Evolutionary conservation across 495 filamentous ascomycete species (phyloP).

Genomic region (Podospora fimiseda): DNA sequence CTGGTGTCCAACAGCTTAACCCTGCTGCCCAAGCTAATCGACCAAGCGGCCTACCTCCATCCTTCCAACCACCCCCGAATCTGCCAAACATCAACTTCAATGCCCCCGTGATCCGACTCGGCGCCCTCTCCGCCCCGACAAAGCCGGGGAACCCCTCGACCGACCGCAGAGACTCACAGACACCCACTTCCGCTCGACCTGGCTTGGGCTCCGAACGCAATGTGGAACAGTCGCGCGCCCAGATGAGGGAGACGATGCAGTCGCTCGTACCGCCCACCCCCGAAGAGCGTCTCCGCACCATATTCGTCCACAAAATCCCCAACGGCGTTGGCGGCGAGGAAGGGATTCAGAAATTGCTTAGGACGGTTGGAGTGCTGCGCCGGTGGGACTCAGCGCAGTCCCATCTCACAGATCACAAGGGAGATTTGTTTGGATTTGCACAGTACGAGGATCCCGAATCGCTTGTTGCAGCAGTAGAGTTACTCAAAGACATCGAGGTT

Average conservation of each 20-base stretch:
- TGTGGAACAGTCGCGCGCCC: constrained; percentile 61
- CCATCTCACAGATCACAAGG: constrained; percentile 74
- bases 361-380: constrained; percentile 67
- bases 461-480: constrained; percentile 77
- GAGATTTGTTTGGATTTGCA: constrained; percentile 88
- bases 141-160: constrained; percentile 52
- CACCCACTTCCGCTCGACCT: constrained; percentile 43
- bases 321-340: constrained; percentile 71
- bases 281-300: constrained; percentile 84
- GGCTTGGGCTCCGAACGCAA: constrained; percentile 62
- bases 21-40: constrained; percentile 59
- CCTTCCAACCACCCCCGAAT: constrained; percentile 85
- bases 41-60: constrained; percentile 70
- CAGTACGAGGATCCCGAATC: constrained; percentile 93
- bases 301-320: constrained; percentile 84
- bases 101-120: constrained; percentile 91
- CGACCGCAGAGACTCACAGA: constrained; percentile 35
- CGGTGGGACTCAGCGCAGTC: constrained; percentile 62
- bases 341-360: constrained; percentile 73
- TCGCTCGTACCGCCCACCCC: constrained; percentile 76
- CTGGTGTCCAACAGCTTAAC: constrained; percentile 72
- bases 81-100: constrained; percentile 98
- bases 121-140: constrained; percentile 57
- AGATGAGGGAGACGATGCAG: constrained; percentile 67
- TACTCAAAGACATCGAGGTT: constrained; percentile 78